Conservation (phyloP, 345 rosid genomes). For the Populus nigra region DNA sequence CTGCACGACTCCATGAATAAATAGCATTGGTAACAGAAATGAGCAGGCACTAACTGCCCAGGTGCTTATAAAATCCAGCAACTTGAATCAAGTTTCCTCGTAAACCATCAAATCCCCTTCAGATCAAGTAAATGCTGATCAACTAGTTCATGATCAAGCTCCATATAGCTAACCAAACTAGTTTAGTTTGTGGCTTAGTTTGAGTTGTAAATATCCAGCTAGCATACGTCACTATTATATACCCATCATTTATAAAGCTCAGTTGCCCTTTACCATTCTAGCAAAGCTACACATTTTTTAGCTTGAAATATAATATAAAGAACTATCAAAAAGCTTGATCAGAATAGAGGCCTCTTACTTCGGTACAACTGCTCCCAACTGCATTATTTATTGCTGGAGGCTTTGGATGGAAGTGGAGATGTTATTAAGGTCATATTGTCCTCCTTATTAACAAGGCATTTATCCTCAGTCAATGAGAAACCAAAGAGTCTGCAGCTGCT, state of each 20-base stretch:
- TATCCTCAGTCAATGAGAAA: conserved; percentile 73
- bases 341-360: conserved; percentile 42
- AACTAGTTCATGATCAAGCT: neutral
- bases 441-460: conserved; percentile 31
- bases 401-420: conserved; percentile 38
- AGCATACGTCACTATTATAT: neutral
- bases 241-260: neutral
- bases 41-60: neutral
- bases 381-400: conserved; percentile 34
- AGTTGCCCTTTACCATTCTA: neutral
- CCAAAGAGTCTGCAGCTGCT: conserved; percentile 94
- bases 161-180: neutral
- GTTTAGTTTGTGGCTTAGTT: neutral
- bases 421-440: conserved; percentile 25
- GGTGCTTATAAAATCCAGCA: neutral
- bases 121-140: neutral
- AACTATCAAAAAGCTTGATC: conserved; percentile 25
- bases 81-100: no score
- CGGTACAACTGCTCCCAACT: conserved; percentile 53
- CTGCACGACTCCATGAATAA: neutral
- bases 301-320: conserved; percentile 28
- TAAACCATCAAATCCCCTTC: neutral
- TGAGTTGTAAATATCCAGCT: neutral
- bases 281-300: neutral
- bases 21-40: neutral